Base-by-base conservation (phyloP, 495 filamentous ascomycete genomes). In the Delitschia confertaspora region DNA sequence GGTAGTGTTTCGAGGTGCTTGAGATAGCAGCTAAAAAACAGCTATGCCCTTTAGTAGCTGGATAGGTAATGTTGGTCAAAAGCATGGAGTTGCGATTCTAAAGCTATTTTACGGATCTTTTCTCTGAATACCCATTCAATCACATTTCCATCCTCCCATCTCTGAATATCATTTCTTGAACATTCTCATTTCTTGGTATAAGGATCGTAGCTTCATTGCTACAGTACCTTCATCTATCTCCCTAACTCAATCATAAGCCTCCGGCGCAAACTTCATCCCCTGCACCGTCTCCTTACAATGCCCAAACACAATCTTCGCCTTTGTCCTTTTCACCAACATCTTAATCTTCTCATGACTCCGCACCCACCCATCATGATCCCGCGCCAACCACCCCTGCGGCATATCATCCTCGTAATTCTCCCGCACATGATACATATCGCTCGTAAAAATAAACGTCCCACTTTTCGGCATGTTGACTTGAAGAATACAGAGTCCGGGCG, bases 1-100 rank as follows among this genome's bases (percentile, higher is more conserved):
- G 58, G 86, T 94, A 2, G 91, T 87, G 32, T 95, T 94, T 65
- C 32, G 60, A 27, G 38, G 43, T 33, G 31, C 38, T 10, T 49
- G 30, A 44, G 32, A 25, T 9, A 17, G 26, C n/a, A n/a, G n/a
- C n/a, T n/a, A n/a, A n/a, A n/a, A n/a, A n/a, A n/a, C n/a, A n/a
- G n/a, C n/a, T n/a, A n/a, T n/a, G n/a, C n/a, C n/a, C n/a, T n/a
- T n/a, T n/a, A n/a, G n/a, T n/a, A n/a, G n/a, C n/a, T n/a, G n/a
- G n/a, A n/a, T n/a, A n/a, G n/a, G n/a, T n/a, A n/a, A n/a, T n/a
- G n/a, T n/a, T n/a, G n/a, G n/a, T n/a, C n/a, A n/a, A n/a, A n/a
- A n/a, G n/a, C n/a, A n/a, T n/a, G n/a, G n/a, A n/a, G n/a, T n/a
- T n/a, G n/a, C n/a, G n/a, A n/a, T n/a, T n/a, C n/a, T n/a, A n/a